phyloP scores from a whole-genome alignment of 371 early-diverging fungal species.

The Chytridiales sp. region DNA sequence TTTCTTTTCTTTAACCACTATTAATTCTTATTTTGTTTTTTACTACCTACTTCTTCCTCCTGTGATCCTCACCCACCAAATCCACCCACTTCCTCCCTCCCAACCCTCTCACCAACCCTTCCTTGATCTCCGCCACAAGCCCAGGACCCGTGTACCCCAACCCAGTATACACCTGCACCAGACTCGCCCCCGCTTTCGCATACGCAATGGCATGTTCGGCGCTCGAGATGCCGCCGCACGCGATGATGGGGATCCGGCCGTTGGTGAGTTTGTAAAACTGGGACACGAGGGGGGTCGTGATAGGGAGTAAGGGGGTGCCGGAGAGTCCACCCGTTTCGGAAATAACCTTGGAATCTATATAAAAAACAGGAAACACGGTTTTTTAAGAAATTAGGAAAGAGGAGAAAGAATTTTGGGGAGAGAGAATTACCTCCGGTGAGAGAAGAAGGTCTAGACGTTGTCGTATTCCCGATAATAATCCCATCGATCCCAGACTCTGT shows the following conservation, averaged over 20 bases:
- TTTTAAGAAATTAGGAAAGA: neutral
- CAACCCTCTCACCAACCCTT: conserved; percentile 37
- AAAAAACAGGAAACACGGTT: conserved; percentile 9
- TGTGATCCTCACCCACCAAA: conserved; percentile 40
- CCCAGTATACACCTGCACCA: conserved; percentile 75
- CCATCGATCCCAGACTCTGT: conserved; percentile 69
- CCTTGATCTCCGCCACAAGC: conserved; percentile 66
- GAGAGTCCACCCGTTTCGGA: conserved; percentile 76
- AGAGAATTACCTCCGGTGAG: conserved; percentile 48
- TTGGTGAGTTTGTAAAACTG: conserved; percentile 66
- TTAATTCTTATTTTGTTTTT: neutral
- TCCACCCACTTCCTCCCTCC: conserved; percentile 41
- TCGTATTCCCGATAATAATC: conserved; percentile 82
- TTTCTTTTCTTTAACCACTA: neutral
- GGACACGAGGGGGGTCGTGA: conserved; percentile 63
- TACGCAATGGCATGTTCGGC: conserved; percentile 73
- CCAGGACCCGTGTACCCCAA: conserved; percentile 75
- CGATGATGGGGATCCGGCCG: conserved; percentile 72
- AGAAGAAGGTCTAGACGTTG: conserved; percentile 63
- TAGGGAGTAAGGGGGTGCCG: conserved; percentile 67
- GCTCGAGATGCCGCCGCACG: conserved; percentile 78
- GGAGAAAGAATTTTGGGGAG: conserved; percentile 1
- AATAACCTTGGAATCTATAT: conserved; percentile 32
- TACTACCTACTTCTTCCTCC: neutral
- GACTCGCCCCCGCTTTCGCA: conserved; percentile 71